These are phyloP conservation scores for Gonium pectorale DNA, from an alignment of 139 green algal genomes.

Conservation along the genomic window DNA sequence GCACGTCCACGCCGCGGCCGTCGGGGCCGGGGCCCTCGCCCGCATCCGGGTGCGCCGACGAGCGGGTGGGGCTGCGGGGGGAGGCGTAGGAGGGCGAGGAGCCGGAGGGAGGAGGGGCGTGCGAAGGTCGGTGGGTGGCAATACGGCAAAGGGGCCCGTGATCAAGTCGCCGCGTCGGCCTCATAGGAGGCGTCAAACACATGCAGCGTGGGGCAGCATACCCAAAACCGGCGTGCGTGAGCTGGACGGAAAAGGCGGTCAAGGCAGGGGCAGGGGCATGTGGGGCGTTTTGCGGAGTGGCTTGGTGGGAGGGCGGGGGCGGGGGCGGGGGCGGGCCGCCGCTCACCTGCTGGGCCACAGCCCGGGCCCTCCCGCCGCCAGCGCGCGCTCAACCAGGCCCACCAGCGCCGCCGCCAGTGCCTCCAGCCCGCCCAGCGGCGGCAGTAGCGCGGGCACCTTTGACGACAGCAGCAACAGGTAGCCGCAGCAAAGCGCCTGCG, in stretches of 20 bases:
- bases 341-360: constrained; percentile 1
- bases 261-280: too few relatives aligned
- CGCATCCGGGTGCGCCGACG: too few relatives aligned
- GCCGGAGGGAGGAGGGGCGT: not conserved
- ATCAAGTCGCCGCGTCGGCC: too few relatives aligned
- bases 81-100: not conserved
- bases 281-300: too few relatives aligned
- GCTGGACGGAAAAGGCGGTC: too few relatives aligned
- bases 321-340: not conserved
- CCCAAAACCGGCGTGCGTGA: too few relatives aligned
- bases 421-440: constrained; percentile 45
- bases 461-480: constrained; percentile 37
- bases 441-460: not conserved
- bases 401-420: constrained; percentile 4
- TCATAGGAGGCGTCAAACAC: too few relatives aligned
- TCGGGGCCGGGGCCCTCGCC: not conserved
- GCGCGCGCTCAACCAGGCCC: constrained; percentile 11
- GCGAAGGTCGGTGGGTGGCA: too few relatives aligned
- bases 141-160: too few relatives aligned
- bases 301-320: not conserved
- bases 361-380: constrained; percentile 14
- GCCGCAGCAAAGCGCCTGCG: constrained; percentile 24
- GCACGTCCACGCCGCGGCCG: constrained; percentile 46
- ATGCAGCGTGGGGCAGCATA: too few relatives aligned
- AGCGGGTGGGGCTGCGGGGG: not conserved